These are phyloP conservation scores for Mycena capillaripes DNA, from an alignment of 768 basidiomycete species.

Conservation along the genomic window DNA sequence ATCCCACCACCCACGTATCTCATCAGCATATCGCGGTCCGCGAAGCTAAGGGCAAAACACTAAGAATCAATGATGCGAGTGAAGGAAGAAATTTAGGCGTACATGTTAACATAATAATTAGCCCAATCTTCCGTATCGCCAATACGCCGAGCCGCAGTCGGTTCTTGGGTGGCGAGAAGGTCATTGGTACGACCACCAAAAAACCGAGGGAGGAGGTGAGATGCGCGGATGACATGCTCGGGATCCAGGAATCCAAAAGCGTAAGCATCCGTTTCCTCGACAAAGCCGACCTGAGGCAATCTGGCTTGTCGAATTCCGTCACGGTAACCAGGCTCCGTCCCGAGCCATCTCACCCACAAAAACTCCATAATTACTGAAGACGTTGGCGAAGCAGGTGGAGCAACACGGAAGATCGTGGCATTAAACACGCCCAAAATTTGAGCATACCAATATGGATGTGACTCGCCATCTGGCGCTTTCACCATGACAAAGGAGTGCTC, in stretches of 20 bases:
- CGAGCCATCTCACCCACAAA: constrained; percentile 47
- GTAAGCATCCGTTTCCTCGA: constrained; percentile 32
- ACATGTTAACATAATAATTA: constrained; percentile 51
- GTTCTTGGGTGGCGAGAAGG: constrained; percentile 13
- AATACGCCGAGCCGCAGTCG: constrained; percentile 31
- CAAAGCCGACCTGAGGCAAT: constrained; percentile 48
- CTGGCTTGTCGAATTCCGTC: constrained; percentile 35
- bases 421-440: constrained; percentile 43
- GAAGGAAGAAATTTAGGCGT: constrained; percentile 10
- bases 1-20: constrained; percentile 1
- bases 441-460: constrained; percentile 43
- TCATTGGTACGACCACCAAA: constrained; percentile 24
- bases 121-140: constrained; percentile 45
- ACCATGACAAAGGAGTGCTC: constrained; percentile 44
- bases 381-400: background rate
- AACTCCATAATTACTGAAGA: constrained; percentile 40
- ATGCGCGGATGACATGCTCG: constrained; percentile 43
- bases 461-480: constrained; percentile 26
- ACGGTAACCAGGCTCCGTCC: constrained; percentile 25
- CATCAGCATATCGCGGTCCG: constrained; percentile 21
- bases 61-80: background rate
- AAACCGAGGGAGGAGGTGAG: constrained; percentile 55
- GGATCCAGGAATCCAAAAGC: constrained; percentile 60
- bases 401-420: constrained; percentile 28
- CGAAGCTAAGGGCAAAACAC: background rate